phyloP scores from a whole-genome alignment of 2,329 filamentous ascomycete genomes.

The Fusarium bactridioides region DNA sequence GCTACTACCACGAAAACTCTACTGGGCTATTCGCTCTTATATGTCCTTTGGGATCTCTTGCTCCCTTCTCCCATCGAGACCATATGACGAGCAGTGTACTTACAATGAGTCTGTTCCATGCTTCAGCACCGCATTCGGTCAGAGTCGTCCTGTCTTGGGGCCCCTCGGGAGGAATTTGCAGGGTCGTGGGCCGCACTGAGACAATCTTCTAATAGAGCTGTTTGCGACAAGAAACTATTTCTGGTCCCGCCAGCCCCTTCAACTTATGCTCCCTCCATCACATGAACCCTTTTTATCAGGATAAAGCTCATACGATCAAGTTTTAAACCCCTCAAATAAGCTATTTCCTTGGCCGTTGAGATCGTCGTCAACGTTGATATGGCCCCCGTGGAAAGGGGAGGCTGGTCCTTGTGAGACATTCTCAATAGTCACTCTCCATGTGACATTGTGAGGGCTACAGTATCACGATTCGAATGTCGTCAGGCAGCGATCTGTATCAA shows the following conservation, averaged over 20 bases:
- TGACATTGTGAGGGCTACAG: background rate
- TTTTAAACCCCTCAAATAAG: slow-evolving; percentile 13
- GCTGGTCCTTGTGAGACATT: slow-evolving; percentile 28
- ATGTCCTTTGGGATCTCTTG: slow-evolving; percentile 20
- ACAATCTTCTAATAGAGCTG: slow-evolving; percentile 21
- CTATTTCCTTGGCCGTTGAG: background rate
- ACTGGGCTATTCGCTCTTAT: slow-evolving; percentile 16
- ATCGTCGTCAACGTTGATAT: slow-evolving; percentile 5
- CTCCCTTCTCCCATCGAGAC: slow-evolving; percentile 19
- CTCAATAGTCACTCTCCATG: slow-evolving; percentile 5
- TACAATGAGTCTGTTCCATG: background rate
- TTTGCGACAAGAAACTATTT: slow-evolving; percentile 19
- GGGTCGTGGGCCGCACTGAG: slow-evolving; percentile 26
- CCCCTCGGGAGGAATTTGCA: slow-evolving; percentile 15
- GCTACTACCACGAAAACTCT: background rate
- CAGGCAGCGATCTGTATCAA: background rate
- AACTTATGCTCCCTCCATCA: slow-evolving; percentile 25
- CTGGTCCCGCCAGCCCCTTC: slow-evolving; percentile 27
- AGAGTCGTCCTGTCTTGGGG: background rate
- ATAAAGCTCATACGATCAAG: background rate
- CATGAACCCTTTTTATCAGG: background rate
- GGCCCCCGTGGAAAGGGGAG: slow-evolving; percentile 9
- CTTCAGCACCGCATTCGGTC: slow-evolving; percentile 20
- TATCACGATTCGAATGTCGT: background rate
- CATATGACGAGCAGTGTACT: slow-evolving; percentile 21